Conservation (phyloP, 2,329 filamentous ascomycete genomes). For the Penicillium sumatraense region DNA sequence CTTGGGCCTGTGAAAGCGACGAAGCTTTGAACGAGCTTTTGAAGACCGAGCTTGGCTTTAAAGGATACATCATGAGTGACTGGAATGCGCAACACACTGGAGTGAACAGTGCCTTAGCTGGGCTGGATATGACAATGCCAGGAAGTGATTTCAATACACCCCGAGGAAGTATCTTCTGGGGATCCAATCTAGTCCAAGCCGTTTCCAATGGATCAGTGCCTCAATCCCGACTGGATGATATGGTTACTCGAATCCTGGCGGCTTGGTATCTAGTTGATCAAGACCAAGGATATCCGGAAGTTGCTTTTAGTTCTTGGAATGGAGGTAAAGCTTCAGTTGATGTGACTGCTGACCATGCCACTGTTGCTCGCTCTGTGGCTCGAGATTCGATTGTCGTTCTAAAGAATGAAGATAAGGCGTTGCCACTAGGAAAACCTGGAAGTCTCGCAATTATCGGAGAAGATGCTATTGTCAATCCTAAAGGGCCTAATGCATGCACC, state of each 20-base stretch:
- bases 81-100: slow-evolving; percentile 78
- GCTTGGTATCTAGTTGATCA: slow-evolving; percentile 56
- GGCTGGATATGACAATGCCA: slow-evolving; percentile 87
- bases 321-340: slow-evolving; percentile 38
- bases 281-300: slow-evolving; percentile 48
- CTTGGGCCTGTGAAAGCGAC: slow-evolving; percentile 78
- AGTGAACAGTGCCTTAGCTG: slow-evolving; percentile 68
- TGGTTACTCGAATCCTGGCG: slow-evolving; percentile 58
- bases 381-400: slow-evolving; percentile 53
- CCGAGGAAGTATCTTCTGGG: slow-evolving; percentile 32
- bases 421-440: slow-evolving; percentile 53
- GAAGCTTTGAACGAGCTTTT: slow-evolving; percentile 75
- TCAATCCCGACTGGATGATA: slow-evolving; percentile 62
- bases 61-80: slow-evolving; percentile 80
- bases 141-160: slow-evolving; percentile 49
- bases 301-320: slow-evolving; percentile 53
- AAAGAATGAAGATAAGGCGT: slow-evolving; percentile 49
- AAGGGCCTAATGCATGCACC: slow-evolving; percentile 57
- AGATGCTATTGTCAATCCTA: slow-evolving; percentile 51
- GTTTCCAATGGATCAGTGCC: slow-evolving; percentile 65
- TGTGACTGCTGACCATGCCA: slow-evolving; percentile 46
- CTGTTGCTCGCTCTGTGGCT: slow-evolving; percentile 47
- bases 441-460: slow-evolving; percentile 56
- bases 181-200: slow-evolving; percentile 54
- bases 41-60: slow-evolving; percentile 80